Conservation (phyloP, 106 monocot species). For the Allium cepa region DNA sequence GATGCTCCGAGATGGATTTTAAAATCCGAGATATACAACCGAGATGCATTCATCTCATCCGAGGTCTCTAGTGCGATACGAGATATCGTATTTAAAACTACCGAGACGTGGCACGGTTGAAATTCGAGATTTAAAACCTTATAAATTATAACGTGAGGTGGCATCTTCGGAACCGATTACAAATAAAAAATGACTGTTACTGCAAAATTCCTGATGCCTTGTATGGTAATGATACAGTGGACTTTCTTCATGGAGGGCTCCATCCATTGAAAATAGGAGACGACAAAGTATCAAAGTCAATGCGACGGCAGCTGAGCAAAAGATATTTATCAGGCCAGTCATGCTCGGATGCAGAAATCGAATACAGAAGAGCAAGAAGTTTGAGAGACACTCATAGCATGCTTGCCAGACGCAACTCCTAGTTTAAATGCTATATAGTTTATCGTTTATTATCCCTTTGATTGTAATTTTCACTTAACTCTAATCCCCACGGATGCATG, state of each 20-base stretch:
- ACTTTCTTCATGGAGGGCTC: slow-evolving; percentile 3
- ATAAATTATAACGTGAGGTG: too few relatives aligned
- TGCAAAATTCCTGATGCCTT: too few relatives aligned
- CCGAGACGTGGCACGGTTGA: too few relatives aligned
- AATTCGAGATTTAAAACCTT: too few relatives aligned
- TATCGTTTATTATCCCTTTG: slow-evolving; percentile 1
- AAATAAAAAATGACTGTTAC: too few relatives aligned
- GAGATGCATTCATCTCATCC: too few relatives aligned
- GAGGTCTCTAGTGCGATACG: too few relatives aligned
- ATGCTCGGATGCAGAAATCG: slow-evolving; percentile 90
- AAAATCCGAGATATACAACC: too few relatives aligned
- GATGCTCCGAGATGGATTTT: too few relatives aligned
- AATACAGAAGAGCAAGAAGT: slow-evolving; percentile 90
- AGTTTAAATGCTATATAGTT: not conserved
- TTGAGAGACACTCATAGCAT: slow-evolving; percentile 44
- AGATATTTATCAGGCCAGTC: slow-evolving; percentile 37
- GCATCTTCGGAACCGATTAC: too few relatives aligned
- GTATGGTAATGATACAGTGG: too few relatives aligned
- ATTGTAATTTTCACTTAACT: slow-evolving; percentile 1
- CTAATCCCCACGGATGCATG: not conserved
- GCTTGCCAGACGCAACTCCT: slow-evolving; percentile 35
- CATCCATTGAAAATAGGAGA: slow-evolving; percentile 22
- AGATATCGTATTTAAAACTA: too few relatives aligned
- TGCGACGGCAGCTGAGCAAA: slow-evolving; percentile 29
- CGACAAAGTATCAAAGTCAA: slow-evolving; percentile 18